phyloP scores from a whole-genome alignment of 2,329 filamentous ascomycete genomes.

The Claviceps arundinis region DNA sequence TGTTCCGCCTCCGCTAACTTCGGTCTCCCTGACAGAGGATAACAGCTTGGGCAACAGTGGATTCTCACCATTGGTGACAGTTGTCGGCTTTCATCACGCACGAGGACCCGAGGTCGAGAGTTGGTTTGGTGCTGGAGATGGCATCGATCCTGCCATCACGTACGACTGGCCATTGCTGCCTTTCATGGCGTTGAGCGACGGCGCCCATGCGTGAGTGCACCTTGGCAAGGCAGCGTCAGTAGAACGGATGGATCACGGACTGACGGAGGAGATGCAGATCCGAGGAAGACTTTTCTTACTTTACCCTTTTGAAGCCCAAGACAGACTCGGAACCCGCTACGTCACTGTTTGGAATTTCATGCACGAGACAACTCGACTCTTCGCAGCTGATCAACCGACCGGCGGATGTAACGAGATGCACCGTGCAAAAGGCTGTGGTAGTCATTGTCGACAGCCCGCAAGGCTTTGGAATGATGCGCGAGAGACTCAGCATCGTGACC shows the following conservation, averaged over 20 bases:
- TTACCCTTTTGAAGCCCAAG: conserved; percentile 65
- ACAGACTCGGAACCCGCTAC: conserved; percentile 45
- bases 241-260: neutral
- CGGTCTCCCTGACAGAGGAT: conserved; percentile 18
- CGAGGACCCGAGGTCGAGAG: conserved; percentile 83
- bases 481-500: conserved; percentile 81
- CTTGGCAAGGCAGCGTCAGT: neutral
- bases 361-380: conserved; percentile 81
- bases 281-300: conserved; percentile 96
- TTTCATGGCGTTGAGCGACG: conserved; percentile 94
- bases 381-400: conserved; percentile 64
- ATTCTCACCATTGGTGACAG: conserved; percentile 59
- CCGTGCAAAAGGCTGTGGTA: conserved; percentile 95
- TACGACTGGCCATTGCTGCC: conserved; percentile 87
- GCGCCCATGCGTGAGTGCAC: conserved; percentile 69
- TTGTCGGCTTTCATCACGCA: conserved; percentile 77
- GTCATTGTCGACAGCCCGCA: conserved; percentile 87
- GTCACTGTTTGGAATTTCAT: conserved; percentile 90
- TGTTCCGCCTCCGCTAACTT: conserved; percentile 18
- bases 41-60: conserved; percentile 19
- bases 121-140: conserved; percentile 71
- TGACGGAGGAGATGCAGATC: conserved; percentile 35
- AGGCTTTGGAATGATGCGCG: conserved; percentile 77
- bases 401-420: conserved; percentile 86
- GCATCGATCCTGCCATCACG: conserved; percentile 62